These are phyloP conservation scores for Trametes cubensis DNA, from an alignment of 768 basidiomycete species.

Conservation along the genomic window DNA sequence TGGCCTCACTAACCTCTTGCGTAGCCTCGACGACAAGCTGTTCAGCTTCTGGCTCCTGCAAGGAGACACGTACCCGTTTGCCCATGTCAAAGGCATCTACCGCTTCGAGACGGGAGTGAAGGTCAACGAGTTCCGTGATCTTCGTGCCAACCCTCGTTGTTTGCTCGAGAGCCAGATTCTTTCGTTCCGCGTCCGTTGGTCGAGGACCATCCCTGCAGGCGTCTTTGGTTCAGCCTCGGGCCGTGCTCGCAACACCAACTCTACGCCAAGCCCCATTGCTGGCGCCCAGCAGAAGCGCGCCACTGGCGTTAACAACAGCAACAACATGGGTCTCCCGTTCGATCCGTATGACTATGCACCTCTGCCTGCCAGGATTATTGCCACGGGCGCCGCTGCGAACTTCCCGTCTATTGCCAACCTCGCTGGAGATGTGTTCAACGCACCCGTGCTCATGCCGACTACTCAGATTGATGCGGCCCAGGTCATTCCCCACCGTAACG, in stretches of 20 bases:
- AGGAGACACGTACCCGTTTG: conserved; percentile 71
- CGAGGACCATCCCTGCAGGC: conserved; percentile 69
- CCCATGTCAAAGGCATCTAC: conserved; percentile 83
- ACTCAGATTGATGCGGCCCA: conserved; percentile 81
- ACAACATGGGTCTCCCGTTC: conserved; percentile 67
- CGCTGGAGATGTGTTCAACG: conserved; percentile 81
- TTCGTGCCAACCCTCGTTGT: conserved; percentile 86
- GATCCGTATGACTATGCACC: conserved; percentile 76
- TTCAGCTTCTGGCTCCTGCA: conserved; percentile 90
- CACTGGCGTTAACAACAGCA: conserved; percentile 31
- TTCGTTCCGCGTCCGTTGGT: conserved; percentile 82
- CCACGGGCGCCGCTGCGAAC: conserved; percentile 80
- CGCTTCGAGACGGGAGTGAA: conserved; percentile 89
- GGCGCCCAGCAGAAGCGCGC: conserved; percentile 22
- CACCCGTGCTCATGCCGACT: conserved; percentile 72
- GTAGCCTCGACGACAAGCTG: conserved; percentile 86
- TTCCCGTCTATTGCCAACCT: conserved; percentile 83
- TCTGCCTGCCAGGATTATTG: conserved; percentile 66
- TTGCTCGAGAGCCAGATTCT: conserved; percentile 81
- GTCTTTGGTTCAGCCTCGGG: conserved; percentile 53
- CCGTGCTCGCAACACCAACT: conserved; percentile 32
- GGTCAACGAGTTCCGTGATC: conserved; percentile 85
- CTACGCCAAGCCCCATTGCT: conserved; percentile 31
- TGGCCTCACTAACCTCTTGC: neutral
- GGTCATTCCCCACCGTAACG: conserved; percentile 69